Evolutionary conservation across 139 green algal species (phyloP), one percentile per base, ranked within the genome.

Genomic region (Chlorella sp.): DNA sequence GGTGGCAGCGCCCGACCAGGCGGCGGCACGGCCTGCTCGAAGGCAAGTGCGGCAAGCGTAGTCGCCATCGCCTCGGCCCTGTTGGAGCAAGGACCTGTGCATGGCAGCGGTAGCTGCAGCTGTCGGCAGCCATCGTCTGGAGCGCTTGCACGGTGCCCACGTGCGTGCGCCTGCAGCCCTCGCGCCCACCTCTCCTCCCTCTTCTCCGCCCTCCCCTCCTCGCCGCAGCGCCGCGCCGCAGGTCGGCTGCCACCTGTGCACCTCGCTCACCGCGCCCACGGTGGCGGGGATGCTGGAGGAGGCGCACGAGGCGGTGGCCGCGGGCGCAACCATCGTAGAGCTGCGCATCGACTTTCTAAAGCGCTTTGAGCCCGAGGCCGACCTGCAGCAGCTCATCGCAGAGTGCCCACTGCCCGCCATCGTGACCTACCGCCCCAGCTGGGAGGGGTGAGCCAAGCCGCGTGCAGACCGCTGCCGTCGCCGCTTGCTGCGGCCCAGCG

Each of bases 371-470:
- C 71, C 76, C 1, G 69, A 82, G 29, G 5, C 51, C 15, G 83
- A 94, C 68, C 58, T 97, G 29, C 46, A 86, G n/a, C 53, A 7
- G 8, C 79, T 98, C 43, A 72, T 96, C 67, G 27, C 74, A 3
- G 56, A 68, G 9, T 91, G 88, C 79, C 62, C 74, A 11, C 76
- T 95, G 62, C 91, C 91, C 0, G 88, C 84, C 67, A 95, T 97
- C 33, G 88, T 96, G 12, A 98, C 95, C 2, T 95, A 88, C 80
- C 82, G 95, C 2, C 91, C 95, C 0, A 78, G 58, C 0, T 99
- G 95, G 95, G 95, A 99, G 72, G 92, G 93, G 91, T 95, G 74
- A 80, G 90, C 55, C 12, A n/a, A n/a, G n/a, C n/a, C n/a, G n/a
- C n/a, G n/a, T n/a, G n/a, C n/a, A n/a, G n/a, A n/a, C n/a, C n/a